Conservation (phyloP, 75 land plant species). For the Sequoia sempervirens region DNA sequence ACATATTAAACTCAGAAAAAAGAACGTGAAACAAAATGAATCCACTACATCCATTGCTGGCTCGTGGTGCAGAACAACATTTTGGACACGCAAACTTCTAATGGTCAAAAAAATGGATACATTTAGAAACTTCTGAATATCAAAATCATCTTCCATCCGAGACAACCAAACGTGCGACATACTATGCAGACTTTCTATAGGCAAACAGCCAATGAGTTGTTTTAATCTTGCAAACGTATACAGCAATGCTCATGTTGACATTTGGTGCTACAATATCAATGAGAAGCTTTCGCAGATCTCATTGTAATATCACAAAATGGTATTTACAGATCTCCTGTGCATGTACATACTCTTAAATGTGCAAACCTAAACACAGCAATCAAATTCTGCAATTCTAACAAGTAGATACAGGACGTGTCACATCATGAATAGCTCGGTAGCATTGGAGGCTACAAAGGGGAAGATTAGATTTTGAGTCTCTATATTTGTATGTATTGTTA, state of each 20-base stretch:
- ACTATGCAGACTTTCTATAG: background rate
- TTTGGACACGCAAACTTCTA: background rate
- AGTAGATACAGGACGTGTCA: conserved; percentile 22
- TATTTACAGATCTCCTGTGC: background rate
- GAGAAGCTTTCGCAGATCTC: background rate
- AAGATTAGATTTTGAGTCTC: conserved; percentile 88
- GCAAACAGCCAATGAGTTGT: background rate
- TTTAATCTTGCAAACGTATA: background rate
- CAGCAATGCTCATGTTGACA: background rate
- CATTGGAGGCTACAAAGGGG: conserved; percentile 98
- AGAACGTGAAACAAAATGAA: background rate
- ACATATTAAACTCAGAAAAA: background rate
- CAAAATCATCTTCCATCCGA: background rate
- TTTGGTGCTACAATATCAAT: background rate
- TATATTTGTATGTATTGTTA: conserved; percentile 83
- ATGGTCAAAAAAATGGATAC: background rate
- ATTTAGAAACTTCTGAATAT: background rate
- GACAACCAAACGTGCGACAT: background rate
- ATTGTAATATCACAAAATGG: conserved; percentile 1
- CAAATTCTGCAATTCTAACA: conserved; percentile 11
- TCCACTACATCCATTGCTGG: background rate
- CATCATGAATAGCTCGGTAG: conserved; percentile 62
- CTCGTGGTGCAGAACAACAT: background rate
- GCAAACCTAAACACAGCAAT: background rate
- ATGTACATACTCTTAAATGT: background rate